These are phyloP conservation scores for Escallonia rubra DNA, from an alignment of 129 eudicot species.

Conservation along the genomic window DNA sequence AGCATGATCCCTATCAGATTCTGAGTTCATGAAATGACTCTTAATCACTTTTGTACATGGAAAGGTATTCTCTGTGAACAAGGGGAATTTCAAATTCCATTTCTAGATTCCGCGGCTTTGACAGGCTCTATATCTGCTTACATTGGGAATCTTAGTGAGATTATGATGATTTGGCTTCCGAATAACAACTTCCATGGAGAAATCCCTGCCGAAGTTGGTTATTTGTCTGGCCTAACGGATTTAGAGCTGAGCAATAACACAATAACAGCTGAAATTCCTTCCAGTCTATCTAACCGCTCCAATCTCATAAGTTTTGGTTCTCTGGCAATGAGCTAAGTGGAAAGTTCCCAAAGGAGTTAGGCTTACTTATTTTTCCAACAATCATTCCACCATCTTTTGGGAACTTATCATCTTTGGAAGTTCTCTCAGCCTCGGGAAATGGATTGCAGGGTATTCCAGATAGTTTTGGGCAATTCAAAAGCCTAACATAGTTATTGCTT, in stretches of 20 bases:
- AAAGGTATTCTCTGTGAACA: background rate
- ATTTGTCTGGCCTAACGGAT: background rate
- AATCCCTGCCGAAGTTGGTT: slow-evolving; percentile 13
- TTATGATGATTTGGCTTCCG: background rate
- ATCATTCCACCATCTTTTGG: no score
- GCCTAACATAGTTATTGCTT: no score
- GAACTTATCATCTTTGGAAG: no score
- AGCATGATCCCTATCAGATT: no score
- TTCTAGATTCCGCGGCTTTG: background rate
- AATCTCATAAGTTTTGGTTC: background rate
- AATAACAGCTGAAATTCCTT: slow-evolving; percentile 12
- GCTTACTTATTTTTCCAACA: no score
- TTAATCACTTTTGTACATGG: background rate
- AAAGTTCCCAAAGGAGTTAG: background rate
- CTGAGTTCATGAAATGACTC: background rate
- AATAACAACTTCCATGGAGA: slow-evolving; percentile 11
- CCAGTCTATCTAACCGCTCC: slow-evolving; percentile 15
- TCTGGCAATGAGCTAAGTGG: slow-evolving; percentile 3
- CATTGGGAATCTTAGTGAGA: background rate
- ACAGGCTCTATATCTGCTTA: slow-evolving; percentile 25
- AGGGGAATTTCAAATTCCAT: no score
- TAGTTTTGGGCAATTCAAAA: no score
- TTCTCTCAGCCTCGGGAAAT: no score
- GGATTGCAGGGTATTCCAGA: no score
- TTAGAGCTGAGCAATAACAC: slow-evolving; percentile 3